Conservation (phyloP, 2,329 filamentous ascomycete species). For the Penicillium sp. region DNA sequence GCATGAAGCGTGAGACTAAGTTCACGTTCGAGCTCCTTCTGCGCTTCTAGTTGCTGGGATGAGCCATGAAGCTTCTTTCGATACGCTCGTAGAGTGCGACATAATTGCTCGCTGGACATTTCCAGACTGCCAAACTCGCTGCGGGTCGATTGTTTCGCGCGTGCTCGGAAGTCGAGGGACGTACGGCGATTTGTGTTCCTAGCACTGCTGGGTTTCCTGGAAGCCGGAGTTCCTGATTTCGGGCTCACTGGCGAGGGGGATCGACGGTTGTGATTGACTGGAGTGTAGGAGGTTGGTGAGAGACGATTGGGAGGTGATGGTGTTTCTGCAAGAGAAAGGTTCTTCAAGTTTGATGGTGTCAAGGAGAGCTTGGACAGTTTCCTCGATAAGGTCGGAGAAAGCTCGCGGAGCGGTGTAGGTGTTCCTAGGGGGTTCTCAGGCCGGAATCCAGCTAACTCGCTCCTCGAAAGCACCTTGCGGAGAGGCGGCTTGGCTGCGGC, state of each 20-base stretch:
- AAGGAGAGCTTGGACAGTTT: constrained; percentile 56
- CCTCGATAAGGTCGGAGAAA: constrained; percentile 53
- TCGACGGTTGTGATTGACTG: constrained; percentile 27
- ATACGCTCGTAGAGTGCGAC: constrained; percentile 58
- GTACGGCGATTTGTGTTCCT: constrained; percentile 43
- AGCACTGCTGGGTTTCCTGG: constrained; percentile 29
- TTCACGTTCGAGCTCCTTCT: constrained; percentile 59
- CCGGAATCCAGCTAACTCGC: constrained; percentile 78
- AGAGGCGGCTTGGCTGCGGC: constrained; percentile 69
- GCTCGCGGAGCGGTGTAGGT: constrained; percentile 45
- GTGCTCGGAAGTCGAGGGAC: constrained; percentile 52
- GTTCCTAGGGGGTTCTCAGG: constrained; percentile 47
- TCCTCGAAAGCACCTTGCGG: constrained; percentile 80
- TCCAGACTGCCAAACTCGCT: constrained; percentile 50
- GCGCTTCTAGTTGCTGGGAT: constrained; percentile 49
- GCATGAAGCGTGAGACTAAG: constrained; percentile 46
- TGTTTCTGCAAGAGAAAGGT: constrained; percentile 29
- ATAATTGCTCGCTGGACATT: constrained; percentile 58
- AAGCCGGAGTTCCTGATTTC: constrained; percentile 25
- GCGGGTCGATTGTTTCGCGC: constrained; percentile 39
- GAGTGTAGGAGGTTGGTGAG: constrained; percentile 29
- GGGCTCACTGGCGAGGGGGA: constrained; percentile 45
- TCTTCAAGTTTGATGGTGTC: constrained; percentile 36
- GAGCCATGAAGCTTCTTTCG: constrained; percentile 57
- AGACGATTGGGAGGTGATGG: constrained; percentile 35